Conservation (phyloP, 306 rosid genomes). For the Prunus padus region DNA sequence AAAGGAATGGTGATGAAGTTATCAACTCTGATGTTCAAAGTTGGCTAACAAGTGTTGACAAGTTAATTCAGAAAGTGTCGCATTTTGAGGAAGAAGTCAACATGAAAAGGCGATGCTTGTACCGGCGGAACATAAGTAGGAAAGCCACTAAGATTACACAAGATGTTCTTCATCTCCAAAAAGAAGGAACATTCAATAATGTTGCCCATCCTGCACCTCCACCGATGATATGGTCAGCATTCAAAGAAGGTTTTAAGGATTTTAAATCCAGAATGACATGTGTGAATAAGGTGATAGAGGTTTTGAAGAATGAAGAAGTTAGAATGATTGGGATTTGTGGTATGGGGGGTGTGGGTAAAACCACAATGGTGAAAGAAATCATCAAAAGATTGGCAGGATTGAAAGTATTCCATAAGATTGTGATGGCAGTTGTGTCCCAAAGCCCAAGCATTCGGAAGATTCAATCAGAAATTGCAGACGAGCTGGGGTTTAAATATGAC, state of each 20-base stretch:
- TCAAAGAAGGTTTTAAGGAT: neutral
- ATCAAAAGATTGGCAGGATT: neutral
- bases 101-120: neutral
- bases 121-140: neutral
- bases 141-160: neutral
- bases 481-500: neutral
- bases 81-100: too few species aligned
- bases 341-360: slow-evolving; percentile 11
- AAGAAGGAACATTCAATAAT: neutral
- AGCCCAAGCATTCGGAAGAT: neutral
- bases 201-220: neutral
- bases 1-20: too few species aligned
- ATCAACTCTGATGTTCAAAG: too few species aligned
- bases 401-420: neutral
- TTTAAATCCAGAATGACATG: slow-evolving; percentile 3
- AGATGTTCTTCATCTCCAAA: neutral
- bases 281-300: neutral
- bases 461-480: neutral
- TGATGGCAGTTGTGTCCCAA: neutral
- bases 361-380: slow-evolving; percentile 18
- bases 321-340: neutral
- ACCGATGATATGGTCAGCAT: neutral
- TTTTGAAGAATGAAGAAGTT: neutral
- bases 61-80: too few species aligned
- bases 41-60: too few species aligned